These are phyloP conservation scores for Glaciozyma antarctica DNA, from an alignment of 768 basidiomycete genomes.

Conservation along the genomic window DNA sequence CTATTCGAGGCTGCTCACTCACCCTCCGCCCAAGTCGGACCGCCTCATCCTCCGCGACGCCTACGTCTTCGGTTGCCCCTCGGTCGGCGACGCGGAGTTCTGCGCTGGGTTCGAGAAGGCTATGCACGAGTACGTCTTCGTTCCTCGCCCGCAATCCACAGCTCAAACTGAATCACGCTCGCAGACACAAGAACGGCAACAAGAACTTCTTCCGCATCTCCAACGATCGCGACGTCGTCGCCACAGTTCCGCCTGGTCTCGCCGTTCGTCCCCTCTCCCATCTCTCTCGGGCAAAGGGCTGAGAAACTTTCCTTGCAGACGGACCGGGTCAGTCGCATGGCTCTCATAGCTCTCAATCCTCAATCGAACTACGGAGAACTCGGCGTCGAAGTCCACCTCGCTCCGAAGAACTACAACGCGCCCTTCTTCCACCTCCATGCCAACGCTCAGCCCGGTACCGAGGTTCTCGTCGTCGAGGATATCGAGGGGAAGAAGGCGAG, in stretches of 20 bases:
- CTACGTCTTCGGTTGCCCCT: neutral
- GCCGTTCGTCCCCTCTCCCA: neutral
- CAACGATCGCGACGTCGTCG: slow-evolving; percentile 7
- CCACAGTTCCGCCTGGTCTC: slow-evolving; percentile 13
- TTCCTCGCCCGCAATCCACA: too few relatives aligned
- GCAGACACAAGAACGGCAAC: neutral
- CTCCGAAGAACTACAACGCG: neutral
- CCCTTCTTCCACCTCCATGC: neutral
- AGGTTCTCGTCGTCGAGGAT: neutral
- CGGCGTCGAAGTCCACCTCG: neutral
- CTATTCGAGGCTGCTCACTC: neutral
- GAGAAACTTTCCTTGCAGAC: neutral
- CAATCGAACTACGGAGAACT: slow-evolving; percentile 15
- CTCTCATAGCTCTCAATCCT: neutral
- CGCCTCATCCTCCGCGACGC: neutral
- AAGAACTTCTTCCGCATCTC: neutral
- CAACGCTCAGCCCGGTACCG: neutral
- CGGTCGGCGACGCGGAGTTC: neutral
- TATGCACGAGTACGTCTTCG: neutral
- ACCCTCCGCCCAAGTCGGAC: neutral
- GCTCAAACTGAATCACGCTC: too few relatives aligned
- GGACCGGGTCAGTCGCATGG: neutral
- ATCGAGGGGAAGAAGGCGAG: neutral
- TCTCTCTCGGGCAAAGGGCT: too few relatives aligned
- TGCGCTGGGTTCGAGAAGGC: neutral